phyloP scores from a whole-genome alignment of 768 basidiomycete species.

The Galerina sulciceps region DNA sequence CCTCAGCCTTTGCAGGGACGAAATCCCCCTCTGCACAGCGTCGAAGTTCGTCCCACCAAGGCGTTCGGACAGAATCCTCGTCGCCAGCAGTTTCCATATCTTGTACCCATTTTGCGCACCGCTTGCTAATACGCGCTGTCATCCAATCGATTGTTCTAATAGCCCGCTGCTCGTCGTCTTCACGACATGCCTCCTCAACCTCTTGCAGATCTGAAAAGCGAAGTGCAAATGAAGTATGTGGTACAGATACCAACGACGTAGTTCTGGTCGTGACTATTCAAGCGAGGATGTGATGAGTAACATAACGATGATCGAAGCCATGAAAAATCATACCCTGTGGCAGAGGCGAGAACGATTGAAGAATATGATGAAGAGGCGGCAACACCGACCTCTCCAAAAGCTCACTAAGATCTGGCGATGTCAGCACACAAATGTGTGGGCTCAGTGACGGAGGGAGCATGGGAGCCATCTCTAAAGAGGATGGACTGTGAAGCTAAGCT shows the following conservation, averaged over 20 bases:
- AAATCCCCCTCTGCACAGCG: conserved; percentile 79
- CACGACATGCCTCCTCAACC: conserved; percentile 73
- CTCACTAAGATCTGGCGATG: conserved; percentile 70
- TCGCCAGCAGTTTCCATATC: conserved; percentile 54
- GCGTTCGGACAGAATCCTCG: conserved; percentile 56
- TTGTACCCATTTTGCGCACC: conserved; percentile 73
- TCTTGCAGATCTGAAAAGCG: conserved; percentile 79
- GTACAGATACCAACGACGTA: conserved; percentile 68
- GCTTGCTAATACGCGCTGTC: conserved; percentile 65
- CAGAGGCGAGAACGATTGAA: conserved; percentile 86
- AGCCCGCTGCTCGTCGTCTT: conserved; percentile 81
- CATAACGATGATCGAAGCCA: too few species aligned
- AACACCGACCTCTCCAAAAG: conserved; percentile 62
- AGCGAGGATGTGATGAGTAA: not conserved
- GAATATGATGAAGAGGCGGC: conserved; percentile 71
- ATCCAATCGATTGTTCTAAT: conserved; percentile 88
- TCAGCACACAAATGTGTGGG: conserved; percentile 78
- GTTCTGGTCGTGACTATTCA: conserved; percentile 79
- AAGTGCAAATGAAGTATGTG: conserved; percentile 73
- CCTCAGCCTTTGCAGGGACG: conserved; percentile 71
- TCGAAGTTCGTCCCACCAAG: conserved; percentile 89
- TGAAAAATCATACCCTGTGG: conserved; percentile 62
- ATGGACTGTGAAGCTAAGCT: not conserved
- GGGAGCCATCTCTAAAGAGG: conserved; percentile 43
- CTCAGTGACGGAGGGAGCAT: conserved; percentile 74